These are phyloP conservation scores for Cynanchum wilfordii DNA, from an alignment of 257 asterid genomes.

Conservation along the genomic window DNA sequence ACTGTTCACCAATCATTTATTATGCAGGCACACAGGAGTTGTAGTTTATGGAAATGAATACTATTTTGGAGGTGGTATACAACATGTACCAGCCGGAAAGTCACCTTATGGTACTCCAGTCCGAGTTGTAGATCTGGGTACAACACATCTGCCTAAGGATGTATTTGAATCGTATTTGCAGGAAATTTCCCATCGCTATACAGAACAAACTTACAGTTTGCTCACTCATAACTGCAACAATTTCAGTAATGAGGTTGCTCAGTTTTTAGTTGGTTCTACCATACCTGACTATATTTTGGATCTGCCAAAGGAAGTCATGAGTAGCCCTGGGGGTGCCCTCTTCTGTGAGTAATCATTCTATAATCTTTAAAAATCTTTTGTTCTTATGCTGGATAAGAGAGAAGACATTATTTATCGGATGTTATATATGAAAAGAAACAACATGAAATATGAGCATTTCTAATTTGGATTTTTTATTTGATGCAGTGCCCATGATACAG, in stretches of 20 bases:
- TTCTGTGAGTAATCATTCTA: constrained; percentile 42
- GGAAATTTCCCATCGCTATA: constrained; percentile 78
- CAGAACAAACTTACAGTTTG: constrained; percentile 81
- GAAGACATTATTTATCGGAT: not conserved
- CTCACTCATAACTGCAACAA: constrained; percentile 87
- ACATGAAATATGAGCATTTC: not conserved
- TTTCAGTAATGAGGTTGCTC: constrained; percentile 88
- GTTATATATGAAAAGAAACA: not conserved
- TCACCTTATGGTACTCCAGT: constrained; percentile 88
- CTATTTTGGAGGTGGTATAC: constrained; percentile 90
- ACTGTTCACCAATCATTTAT: not conserved
- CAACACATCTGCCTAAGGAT: constrained; percentile 81
- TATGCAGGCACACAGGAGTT: constrained; percentile 91
- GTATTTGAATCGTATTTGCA: constrained; percentile 75
- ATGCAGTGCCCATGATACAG: constrained; percentile 92
- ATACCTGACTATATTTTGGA: constrained; percentile 78
- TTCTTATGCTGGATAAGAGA: not conserved
- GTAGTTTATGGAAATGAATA: constrained; percentile 84
- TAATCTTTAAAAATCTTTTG: not conserved
- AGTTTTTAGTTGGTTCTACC: constrained; percentile 67
- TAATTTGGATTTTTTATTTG: not conserved
- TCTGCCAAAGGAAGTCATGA: constrained; percentile 80
- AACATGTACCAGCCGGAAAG: constrained; percentile 56
- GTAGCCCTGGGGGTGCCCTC: constrained; percentile 92
- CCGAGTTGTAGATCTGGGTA: constrained; percentile 74